These are phyloP conservation scores for Citrus reticulata DNA, from an alignment of 345 rosid genomes.

Conservation along the genomic window DNA sequence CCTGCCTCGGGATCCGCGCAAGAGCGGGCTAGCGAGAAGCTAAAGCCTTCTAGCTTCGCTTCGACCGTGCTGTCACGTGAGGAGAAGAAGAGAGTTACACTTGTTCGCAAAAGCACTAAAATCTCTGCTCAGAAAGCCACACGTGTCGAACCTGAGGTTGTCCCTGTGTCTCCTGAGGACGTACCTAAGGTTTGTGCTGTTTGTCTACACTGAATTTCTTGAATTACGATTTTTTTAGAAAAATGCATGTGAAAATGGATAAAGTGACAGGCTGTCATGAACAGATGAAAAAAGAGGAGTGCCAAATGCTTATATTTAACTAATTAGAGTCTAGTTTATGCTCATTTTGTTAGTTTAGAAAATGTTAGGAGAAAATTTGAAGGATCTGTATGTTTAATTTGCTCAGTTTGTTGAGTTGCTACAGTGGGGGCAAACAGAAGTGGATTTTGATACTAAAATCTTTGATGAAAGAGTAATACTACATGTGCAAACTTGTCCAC, in stretches of 20 bases:
- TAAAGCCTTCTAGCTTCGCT: constrained; percentile 48
- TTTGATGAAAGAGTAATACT: too few species aligned
- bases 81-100: constrained; percentile 15
- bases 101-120: constrained; percentile 30
- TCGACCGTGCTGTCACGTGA: constrained; percentile 37
- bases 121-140: constrained; percentile 49
- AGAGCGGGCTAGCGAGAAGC: constrained; percentile 38
- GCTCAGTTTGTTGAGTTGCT: neutral
- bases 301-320: neutral
- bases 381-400: neutral
- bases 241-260: too few species aligned
- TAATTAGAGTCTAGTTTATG: neutral
- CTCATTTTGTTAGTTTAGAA: neutral
- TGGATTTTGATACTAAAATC: neutral
- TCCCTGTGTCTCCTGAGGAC: constrained; percentile 75
- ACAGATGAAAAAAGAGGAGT: too few species aligned
- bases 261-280: neutral
- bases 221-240: neutral
- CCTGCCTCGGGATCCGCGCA: constrained; percentile 48
- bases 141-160: constrained; percentile 50
- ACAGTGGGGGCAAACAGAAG: too few species aligned
- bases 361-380: neutral
- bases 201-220: neutral
- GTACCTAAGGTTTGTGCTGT: constrained; percentile 40
- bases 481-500: neutral